A percentile compares a stretch with the other conserved stretches of the same genome.
Conservation (phyloP, 208 protist genomes). For the Phytomonas sp. region DNA sequence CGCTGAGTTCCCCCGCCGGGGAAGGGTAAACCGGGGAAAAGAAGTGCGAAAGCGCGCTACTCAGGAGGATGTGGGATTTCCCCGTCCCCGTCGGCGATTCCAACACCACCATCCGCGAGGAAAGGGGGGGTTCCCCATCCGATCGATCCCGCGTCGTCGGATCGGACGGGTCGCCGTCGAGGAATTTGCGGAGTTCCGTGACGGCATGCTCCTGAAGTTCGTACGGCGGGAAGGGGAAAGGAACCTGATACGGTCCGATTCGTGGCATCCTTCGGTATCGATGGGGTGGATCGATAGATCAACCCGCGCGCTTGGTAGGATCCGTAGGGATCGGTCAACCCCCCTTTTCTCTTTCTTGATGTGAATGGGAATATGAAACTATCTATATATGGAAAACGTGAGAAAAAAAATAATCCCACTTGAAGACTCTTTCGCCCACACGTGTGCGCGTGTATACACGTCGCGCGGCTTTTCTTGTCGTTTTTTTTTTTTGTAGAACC, state of each 20-base stretch:
- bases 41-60: slow-evolving; percentile 55
- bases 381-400: slow-evolving; percentile 19
- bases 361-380: slow-evolving; percentile 17
- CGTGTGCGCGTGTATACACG: background rate
- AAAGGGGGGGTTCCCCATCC: background rate
- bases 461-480: background rate
- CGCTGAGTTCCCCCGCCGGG: background rate
- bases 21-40: slow-evolving; percentile 22
- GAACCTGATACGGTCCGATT: slow-evolving; percentile 46
- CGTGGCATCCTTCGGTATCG: slow-evolving; percentile 15
- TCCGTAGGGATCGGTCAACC: background rate
- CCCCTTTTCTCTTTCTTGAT: background rate
- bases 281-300: background rate
- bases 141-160: background rate
- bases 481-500: background rate
- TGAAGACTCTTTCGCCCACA: background rate
- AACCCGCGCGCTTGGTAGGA: background rate
- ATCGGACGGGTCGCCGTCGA: slow-evolving; percentile 14
- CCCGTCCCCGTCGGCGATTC: slow-evolving; percentile 95
- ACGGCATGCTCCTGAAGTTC: slow-evolving; percentile 70
- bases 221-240: slow-evolving; percentile 79
- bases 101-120: slow-evolving; percentile 75
- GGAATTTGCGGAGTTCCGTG: slow-evolving; percentile 32
- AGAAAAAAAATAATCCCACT: background rate
- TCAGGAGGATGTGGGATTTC: slow-evolving; percentile 93